Conservation (phyloP, 208 protist genomes). For the Acanthamoeba lenticulata region DNA sequence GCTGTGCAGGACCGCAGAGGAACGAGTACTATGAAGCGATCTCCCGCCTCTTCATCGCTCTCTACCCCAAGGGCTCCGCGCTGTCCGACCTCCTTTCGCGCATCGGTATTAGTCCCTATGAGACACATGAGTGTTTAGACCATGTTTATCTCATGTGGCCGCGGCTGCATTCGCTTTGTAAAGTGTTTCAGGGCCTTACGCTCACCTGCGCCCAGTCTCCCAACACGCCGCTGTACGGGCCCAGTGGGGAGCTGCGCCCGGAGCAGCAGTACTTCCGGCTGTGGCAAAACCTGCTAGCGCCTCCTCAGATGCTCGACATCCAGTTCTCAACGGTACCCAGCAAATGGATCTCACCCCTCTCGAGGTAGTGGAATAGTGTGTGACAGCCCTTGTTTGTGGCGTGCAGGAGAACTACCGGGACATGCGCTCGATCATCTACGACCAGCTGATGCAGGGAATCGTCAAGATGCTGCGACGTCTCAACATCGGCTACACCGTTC, state of each 20-base stretch:
- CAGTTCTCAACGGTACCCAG: conserved; percentile 14
- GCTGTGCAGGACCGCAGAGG: neutral
- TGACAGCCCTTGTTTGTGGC: neutral
- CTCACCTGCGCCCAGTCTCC: conserved; percentile 63
- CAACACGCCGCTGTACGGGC: conserved; percentile 48
- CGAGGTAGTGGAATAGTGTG: neutral
- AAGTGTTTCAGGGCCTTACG: conserved; percentile 61
- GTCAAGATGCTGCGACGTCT: conserved; percentile 39
- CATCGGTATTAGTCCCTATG: neutral
- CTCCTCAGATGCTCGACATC: neutral
- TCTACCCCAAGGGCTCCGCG: conserved; percentile 60
- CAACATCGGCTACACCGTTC: conserved; percentile 61
- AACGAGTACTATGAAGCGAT: conserved; percentile 67
- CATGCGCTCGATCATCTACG: conserved; percentile 63
- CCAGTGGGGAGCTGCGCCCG: conserved; percentile 24
- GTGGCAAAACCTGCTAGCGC: conserved; percentile 48
- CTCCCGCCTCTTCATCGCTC: conserved; percentile 38
- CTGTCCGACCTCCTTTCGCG: conserved; percentile 34
- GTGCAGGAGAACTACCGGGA: conserved; percentile 44
- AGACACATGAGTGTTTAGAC: neutral
- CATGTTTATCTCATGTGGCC: neutral
- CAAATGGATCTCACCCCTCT: neutral
- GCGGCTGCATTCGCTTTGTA: neutral
- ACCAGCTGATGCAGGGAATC: conserved; percentile 64
- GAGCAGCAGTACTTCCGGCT: conserved; percentile 67